phyloP scores from a whole-genome alignment of 805 yeast species.

The Saccharomycopsis olivae region DNA sequence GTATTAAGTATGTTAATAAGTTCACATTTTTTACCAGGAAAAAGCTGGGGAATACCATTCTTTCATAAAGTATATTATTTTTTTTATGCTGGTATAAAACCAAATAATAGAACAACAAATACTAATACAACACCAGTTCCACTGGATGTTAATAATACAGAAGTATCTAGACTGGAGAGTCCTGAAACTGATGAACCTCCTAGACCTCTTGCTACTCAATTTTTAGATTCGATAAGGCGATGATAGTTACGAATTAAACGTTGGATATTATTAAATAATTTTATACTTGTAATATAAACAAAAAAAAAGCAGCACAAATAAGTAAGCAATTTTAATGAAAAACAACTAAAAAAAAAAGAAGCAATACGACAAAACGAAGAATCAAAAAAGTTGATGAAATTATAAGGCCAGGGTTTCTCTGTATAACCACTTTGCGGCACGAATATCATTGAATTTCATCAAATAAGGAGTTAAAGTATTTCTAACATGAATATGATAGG shows the following conservation, averaged over 20 bases:
- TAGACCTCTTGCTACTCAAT: slow-evolving; percentile 11
- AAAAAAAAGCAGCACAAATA: too few species aligned
- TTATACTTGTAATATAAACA: too few species aligned
- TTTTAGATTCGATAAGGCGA: slow-evolving; percentile 9
- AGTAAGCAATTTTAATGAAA: too few species aligned
- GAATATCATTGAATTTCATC: slow-evolving; percentile 31
- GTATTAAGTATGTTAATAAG: slow-evolving; percentile 23
- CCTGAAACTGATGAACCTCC: slow-evolving; percentile 9
- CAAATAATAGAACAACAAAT: background rate
- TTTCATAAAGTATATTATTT: slow-evolving; percentile 11
- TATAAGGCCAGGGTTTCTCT: slow-evolving; percentile 44
- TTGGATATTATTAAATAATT: too few species aligned
- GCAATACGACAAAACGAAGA: background rate
- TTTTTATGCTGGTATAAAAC: slow-evolving; percentile 1
- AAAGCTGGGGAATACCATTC: slow-evolving; percentile 25
- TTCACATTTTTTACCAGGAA: slow-evolving; percentile 26
- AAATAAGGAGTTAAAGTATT: slow-evolving; percentile 30
- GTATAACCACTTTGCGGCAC: slow-evolving; percentile 61
- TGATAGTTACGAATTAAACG: too few species aligned
- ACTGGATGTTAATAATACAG: background rate
- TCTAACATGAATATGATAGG: slow-evolving; percentile 40
- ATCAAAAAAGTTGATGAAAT: background rate
- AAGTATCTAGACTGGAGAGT: background rate
- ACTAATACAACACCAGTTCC: background rate
- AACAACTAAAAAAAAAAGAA: background rate